phyloP scores from a whole-genome alignment of 2,329 filamentous ascomycete species.

The Fusarium sp. region DNA sequence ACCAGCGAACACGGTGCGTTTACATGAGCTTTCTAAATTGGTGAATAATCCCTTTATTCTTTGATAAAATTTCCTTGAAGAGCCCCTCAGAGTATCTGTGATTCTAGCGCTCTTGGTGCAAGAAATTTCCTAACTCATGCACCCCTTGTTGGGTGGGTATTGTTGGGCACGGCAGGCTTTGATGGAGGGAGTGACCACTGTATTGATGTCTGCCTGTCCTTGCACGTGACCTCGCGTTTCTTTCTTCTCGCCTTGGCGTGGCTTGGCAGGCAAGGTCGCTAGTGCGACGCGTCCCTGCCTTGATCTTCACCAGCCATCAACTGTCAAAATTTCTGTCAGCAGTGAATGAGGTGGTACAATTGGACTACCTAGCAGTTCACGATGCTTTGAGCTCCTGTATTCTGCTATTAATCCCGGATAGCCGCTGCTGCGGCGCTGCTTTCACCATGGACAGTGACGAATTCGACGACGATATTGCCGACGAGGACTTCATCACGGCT shows the following conservation, averaged over 20 bases:
- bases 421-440: constrained; percentile 2
- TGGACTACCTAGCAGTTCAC: not conserved
- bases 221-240: constrained; percentile 45
- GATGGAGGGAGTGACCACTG: not conserved
- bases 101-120: not conserved
- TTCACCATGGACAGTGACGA: constrained; percentile 67
- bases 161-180: not conserved
- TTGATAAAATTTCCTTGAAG: not conserved
- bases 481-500: constrained; percentile 73
- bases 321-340: not conserved
- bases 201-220: not conserved
- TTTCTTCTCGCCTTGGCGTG: constrained; percentile 9
- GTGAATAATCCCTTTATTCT: not conserved
- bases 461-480: constrained; percentile 72
- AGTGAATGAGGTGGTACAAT: not conserved
- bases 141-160: constrained; percentile 4
- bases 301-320: not conserved
- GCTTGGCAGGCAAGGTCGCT: not conserved
- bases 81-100: not conserved
- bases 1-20: constrained; percentile 9
- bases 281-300: constrained; percentile 24
- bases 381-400: constrained; percentile 17
- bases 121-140: not conserved
- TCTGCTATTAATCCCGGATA: not conserved
- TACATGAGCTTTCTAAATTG: constrained; percentile 23